These are phyloP conservation scores for Trichoderma oligosporum DNA, from an alignment of 2,329 filamentous ascomycete genomes.

Conservation along the genomic window DNA sequence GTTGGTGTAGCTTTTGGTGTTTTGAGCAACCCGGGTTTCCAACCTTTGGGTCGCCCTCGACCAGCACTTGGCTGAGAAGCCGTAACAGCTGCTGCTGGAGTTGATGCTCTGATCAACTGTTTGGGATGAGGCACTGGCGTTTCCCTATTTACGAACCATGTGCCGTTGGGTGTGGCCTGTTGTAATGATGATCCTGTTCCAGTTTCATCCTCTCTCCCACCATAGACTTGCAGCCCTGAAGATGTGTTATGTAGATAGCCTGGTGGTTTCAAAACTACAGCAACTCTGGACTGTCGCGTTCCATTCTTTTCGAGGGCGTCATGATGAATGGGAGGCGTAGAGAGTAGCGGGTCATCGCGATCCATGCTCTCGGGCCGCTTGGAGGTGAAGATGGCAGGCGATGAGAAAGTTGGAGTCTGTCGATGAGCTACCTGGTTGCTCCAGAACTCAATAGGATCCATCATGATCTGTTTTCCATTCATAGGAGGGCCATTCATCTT, in stretches of 20 bases:
- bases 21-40: no score
- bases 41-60: no score
- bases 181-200: neutral
- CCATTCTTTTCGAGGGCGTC: neutral
- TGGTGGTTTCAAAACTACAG: constrained; percentile 25
- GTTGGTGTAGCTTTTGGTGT: neutral
- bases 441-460: constrained; percentile 13
- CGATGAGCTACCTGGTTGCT: neutral
- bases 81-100: neutral
- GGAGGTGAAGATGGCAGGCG: neutral
- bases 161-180: constrained; percentile 25
- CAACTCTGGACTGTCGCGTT: constrained; percentile 20
- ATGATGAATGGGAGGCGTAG: constrained; percentile 4
- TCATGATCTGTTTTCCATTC: neutral
- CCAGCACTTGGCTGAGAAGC: no score
- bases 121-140: constrained; percentile 19
- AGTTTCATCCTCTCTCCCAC: constrained; percentile 3
- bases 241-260: constrained; percentile 6
- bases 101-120: neutral
- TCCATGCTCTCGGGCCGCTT: constrained; percentile 18
- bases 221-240: neutral
- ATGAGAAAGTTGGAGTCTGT: neutral
- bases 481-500: neutral
- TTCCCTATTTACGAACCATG: constrained; percentile 21
- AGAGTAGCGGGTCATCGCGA: constrained; percentile 25